phyloP scores from a whole-genome alignment of 2,329 filamentous ascomycete species.

The Elsinoe batatas region DNA sequence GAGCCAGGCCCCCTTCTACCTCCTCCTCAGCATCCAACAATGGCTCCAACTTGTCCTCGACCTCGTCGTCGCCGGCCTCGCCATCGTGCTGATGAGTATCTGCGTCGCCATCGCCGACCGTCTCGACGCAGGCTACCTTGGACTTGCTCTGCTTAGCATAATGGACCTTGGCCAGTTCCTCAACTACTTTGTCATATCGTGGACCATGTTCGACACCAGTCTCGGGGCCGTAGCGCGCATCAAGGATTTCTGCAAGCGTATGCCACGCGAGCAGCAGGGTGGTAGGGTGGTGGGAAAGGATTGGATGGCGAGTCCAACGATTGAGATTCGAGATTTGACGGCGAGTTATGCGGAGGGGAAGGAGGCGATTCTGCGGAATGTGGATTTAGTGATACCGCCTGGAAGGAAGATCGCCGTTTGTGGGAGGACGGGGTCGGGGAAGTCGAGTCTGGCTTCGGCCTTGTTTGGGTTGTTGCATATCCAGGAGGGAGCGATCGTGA shows the following conservation, averaged over 20 bases:
- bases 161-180: slow-evolving; percentile 45
- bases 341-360: slow-evolving; percentile 20
- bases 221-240: slow-evolving; percentile 48
- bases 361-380: slow-evolving; percentile 34
- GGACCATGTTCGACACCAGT: slow-evolving; percentile 49
- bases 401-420: slow-evolving; percentile 44
- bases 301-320: slow-evolving; percentile 64
- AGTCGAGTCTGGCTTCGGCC: slow-evolving; percentile 40
- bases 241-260: slow-evolving; percentile 41
- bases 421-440: slow-evolving; percentile 47
- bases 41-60: slow-evolving; percentile 13
- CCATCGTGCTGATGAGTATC: slow-evolving; percentile 22
- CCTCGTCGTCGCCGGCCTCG: slow-evolving; percentile 15
- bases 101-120: slow-evolving; percentile 32
- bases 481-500: slow-evolving; percentile 32
- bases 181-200: slow-evolving; percentile 41
- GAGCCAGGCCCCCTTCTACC: slow-evolving; percentile 37
- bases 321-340: slow-evolving; percentile 60
- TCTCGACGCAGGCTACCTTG: slow-evolving; percentile 41
- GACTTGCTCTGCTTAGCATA: slow-evolving; percentile 45
- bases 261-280: slow-evolving; percentile 43
- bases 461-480: slow-evolving; percentile 42
- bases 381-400: slow-evolving; percentile 37
- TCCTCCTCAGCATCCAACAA: slow-evolving; percentile 26
- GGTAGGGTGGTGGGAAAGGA: slow-evolving; percentile 54